A percentile compares a stretch with the other conserved stretches of the same genome.
Conservation (phyloP, 306 rosid species). For the Glycyrrhiza uralensis region DNA sequence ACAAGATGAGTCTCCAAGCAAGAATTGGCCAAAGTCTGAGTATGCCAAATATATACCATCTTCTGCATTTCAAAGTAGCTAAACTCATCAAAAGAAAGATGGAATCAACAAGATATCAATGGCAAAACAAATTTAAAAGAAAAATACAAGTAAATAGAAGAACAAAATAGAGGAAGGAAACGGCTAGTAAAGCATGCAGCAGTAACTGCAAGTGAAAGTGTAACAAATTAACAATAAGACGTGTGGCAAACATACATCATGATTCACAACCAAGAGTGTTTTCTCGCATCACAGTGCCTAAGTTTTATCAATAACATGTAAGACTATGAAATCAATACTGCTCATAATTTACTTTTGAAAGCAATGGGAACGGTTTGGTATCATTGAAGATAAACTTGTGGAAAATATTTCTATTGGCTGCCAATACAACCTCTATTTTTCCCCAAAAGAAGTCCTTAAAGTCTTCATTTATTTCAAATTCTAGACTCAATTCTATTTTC, state of each 20-base stretch:
- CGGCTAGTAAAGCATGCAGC: not conserved
- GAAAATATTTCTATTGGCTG: not conserved
- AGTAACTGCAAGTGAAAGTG: not conserved
- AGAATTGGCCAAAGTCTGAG: constrained; percentile 76
- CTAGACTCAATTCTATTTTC: not conserved
- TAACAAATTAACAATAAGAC: not conserved
- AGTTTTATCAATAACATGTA: not conserved
- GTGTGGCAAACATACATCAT: not conserved
- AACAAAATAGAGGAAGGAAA: not conserved
- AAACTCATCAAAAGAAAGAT: constrained; percentile 28
- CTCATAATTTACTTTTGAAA: not conserved
- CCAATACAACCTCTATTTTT: not conserved
- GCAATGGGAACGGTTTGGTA: not conserved
- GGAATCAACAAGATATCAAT: not conserved
- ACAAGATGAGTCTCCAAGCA: constrained; percentile 87
- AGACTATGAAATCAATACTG: not conserved
- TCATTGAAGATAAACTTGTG: not conserved
- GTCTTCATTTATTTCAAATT: not conserved
- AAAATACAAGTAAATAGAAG: not conserved
- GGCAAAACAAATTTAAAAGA: not conserved
- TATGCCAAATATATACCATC: constrained; percentile 90
- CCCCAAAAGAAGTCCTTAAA: not conserved
- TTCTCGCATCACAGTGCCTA: not conserved
- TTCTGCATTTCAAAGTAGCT: constrained; percentile 53
- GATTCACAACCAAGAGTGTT: not conserved